A percentile compares a stretch with the other conserved stretches of the same genome.
Conservation (phyloP, 768 basidiomycete species). For the Russula foetens region DNA sequence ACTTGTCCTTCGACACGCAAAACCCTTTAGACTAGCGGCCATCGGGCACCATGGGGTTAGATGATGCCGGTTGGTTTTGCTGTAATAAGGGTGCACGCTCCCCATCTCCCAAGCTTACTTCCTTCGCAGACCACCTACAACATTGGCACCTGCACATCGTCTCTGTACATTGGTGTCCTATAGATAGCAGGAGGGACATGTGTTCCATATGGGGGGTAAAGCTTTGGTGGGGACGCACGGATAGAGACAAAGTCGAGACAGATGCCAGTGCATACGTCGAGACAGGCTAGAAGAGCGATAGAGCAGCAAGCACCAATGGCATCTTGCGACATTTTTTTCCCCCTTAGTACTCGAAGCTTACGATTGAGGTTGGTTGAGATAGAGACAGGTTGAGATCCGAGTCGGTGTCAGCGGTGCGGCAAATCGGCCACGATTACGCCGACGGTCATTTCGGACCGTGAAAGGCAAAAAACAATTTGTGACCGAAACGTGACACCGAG, state of each 20-base stretch:
- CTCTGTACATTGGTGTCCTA: constrained; percentile 7
- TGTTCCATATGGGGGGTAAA: not conserved
- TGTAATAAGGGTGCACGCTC: constrained; percentile 15
- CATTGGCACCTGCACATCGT: not conserved
- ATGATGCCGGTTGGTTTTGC: not conserved
- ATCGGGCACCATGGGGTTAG: not conserved
- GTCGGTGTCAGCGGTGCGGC: too few species aligned
- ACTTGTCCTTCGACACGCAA: not conserved
- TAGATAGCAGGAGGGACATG: not conserved
- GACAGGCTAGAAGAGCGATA: constrained; percentile 2
- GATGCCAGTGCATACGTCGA: constrained; percentile 10
- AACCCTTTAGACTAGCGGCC: not conserved
- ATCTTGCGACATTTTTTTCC: constrained; percentile 8
- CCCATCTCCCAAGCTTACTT: not conserved
- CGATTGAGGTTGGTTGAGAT: too few species aligned
- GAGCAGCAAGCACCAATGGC: constrained; percentile 1
- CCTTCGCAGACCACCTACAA: not conserved
- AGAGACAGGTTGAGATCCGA: too few species aligned
- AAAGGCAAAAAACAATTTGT: too few species aligned
- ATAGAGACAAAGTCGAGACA: constrained; percentile 12
- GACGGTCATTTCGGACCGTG: too few species aligned
- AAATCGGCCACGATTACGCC: too few species aligned
- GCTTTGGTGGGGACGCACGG: constrained; percentile 6
- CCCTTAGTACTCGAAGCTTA: too few species aligned
- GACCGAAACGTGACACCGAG: too few species aligned